Evolutionary conservation across 129 eudicot species (phyloP), one percentile per base, ranked within the genome.

Genomic region (Dittrichia graveolens): DNA sequence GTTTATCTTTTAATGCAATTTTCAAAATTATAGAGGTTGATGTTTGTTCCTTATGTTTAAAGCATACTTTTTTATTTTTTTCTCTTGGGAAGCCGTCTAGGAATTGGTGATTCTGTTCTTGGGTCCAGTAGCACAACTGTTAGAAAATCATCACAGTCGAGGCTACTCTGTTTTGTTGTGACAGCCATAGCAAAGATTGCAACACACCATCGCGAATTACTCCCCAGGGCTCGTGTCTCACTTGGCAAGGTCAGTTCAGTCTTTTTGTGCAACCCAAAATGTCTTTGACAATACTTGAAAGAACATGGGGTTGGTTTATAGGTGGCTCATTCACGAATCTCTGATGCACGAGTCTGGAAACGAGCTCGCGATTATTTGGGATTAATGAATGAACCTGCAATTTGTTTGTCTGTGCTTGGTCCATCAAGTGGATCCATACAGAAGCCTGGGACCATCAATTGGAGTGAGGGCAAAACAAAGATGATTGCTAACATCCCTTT

Each of bases 101-200:
- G 98, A 43, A 72, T 90, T 34, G 84, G 88, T 49, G 96, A 94
- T 43, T 82, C 92, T 3, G 78, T 85, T 64, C 84, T 81, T 61
- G 85, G 89, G 61, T 82, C 96, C 3, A 84, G 83, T 35, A 71
- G 83, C 82, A 66, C 91, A 69, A 78, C 83, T 48, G 85, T 75
- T 47, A 77, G 92, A 79, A 86, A 85, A 81, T 82, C 99, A 68
- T 87, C 96, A 42, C 99, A 94, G 61, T 90, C 97, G 5, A 84
- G 99, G 80, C 96, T 94, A 63, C 86, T 94, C 60, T 90, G 97
- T 78, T 94, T 94, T 78, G 99, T 94, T 69, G 97, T 90, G 86
- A 90, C 94, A 5, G 99, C 99, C 31, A 90, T 94, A 61, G 97
- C 99, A 62, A 94, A 94, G 79, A 91, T 94, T 39, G 99, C 97